Evolutionary conservation across 257 asterid species (phyloP).

Genomic region (Solanum lycopersicoides): DNA sequence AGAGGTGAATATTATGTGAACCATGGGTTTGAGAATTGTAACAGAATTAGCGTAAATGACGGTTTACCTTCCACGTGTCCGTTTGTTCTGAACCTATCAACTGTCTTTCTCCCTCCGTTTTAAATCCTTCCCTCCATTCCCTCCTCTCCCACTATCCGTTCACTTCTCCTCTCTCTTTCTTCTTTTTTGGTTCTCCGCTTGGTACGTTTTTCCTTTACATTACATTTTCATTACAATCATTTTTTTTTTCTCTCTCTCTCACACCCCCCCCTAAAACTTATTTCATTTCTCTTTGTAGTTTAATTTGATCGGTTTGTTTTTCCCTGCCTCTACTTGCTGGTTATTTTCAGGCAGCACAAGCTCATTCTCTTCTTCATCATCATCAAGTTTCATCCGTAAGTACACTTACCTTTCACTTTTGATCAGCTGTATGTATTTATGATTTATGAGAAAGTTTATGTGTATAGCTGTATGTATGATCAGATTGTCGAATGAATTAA

Average conservation of each 20-base stretch:
- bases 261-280: neutral
- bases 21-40: neutral
- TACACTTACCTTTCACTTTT: neutral
- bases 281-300: neutral
- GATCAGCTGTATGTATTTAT: too few species aligned
- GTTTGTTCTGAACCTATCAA: neutral
- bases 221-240: neutral
- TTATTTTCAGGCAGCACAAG: neutral
- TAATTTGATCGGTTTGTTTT: neutral
- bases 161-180: neutral
- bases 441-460: neutral
- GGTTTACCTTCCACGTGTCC: neutral
- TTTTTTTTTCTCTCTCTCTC: neutral
- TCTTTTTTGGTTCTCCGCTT: constrained; percentile 1
- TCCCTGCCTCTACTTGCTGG: neutral
- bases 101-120: neutral
- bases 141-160: neutral
- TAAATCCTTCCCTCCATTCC: constrained; percentile 15
- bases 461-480: neutral
- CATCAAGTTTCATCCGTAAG: neutral
- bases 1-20: neutral
- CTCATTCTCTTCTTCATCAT: neutral
- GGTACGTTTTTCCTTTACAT: neutral
- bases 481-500: too few species aligned
- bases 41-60: neutral